Evolutionary conservation across 768 basidiomycete genomes (phyloP).

Genomic region (Rossbeevera mucosa): DNA sequence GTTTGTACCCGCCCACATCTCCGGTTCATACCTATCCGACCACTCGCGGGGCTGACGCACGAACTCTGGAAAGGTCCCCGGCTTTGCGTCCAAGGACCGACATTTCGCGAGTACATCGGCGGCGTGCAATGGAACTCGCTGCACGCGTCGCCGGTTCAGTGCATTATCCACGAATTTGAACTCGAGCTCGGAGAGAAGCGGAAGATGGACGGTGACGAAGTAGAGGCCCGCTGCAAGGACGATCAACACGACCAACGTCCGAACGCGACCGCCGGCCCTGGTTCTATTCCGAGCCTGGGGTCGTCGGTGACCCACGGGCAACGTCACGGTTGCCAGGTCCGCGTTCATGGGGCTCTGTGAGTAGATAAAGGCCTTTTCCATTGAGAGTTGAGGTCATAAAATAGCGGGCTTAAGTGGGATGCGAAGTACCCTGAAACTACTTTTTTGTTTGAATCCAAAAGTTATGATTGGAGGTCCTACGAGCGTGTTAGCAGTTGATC

Average conservation of each 20-base stretch:
- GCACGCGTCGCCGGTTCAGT: background rate
- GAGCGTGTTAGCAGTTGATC: no score
- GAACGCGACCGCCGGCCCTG: slow-evolving; percentile 5
- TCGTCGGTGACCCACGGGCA: background rate
- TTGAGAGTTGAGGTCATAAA: no score
- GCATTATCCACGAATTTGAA: background rate
- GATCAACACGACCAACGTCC: slow-evolving; percentile 14
- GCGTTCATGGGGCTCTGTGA: background rate
- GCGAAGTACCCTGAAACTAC: no score
- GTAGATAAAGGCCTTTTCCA: slow-evolving; percentile 10
- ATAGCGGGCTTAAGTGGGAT: no score
- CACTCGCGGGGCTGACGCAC: slow-evolving; percentile 42
- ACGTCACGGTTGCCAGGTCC: background rate
- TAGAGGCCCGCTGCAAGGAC: slow-evolving; percentile 14
- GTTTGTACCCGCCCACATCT: slow-evolving; percentile 35
- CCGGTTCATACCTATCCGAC: slow-evolving; percentile 54
- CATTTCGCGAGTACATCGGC: slow-evolving; percentile 42
- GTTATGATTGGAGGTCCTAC: no score
- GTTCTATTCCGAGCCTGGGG: no score
- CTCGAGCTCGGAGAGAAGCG: slow-evolving; percentile 3
- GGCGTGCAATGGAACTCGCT: slow-evolving; percentile 17
- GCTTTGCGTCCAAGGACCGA: slow-evolving; percentile 36
- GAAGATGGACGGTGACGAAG: slow-evolving; percentile 6
- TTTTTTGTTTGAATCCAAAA: no score
- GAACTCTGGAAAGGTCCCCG: slow-evolving; percentile 46